phyloP scores from a whole-genome alignment of 2,329 filamentous ascomycete species.

The Colletotrichum sp. region DNA sequence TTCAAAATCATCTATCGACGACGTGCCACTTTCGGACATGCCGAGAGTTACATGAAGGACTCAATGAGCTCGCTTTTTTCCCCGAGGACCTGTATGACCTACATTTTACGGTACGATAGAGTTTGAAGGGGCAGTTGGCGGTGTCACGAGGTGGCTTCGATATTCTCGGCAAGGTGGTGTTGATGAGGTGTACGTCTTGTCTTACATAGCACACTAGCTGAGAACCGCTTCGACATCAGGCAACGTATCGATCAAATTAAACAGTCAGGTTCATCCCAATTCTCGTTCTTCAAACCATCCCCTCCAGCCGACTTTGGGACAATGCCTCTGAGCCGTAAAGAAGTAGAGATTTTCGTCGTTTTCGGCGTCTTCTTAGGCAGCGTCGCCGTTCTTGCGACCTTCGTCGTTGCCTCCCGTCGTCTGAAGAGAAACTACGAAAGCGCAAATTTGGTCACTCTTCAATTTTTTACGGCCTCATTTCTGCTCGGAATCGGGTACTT shows the following conservation, averaged over 20 bases:
- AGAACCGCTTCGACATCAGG: neutral
- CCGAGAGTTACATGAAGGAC: neutral
- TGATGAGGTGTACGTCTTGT: neutral
- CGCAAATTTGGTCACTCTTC: neutral
- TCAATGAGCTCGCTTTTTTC: neutral
- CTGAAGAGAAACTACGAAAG: neutral
- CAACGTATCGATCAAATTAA: neutral
- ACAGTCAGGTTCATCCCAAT: neutral
- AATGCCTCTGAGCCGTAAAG: neutral
- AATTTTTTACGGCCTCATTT: neutral
- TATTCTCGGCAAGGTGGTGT: neutral
- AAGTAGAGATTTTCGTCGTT: neutral
- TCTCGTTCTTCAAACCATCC: neutral
- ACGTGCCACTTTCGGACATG: neutral
- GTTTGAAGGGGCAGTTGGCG: neutral
- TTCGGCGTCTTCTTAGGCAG: neutral
- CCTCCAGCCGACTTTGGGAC: neutral
- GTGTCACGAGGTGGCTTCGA: neutral
- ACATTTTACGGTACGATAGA: neutral
- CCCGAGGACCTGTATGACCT: neutral
- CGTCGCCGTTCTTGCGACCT: neutral
- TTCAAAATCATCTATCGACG: neutral
- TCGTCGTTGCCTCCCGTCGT: neutral
- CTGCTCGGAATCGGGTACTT: neutral
- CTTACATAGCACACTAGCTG: neutral